A percentile compares a stretch with the other conserved stretches of the same genome.
phyloP scores from a whole-genome alignment of 305 asterid species.

The Solanum hybrid region DNA sequence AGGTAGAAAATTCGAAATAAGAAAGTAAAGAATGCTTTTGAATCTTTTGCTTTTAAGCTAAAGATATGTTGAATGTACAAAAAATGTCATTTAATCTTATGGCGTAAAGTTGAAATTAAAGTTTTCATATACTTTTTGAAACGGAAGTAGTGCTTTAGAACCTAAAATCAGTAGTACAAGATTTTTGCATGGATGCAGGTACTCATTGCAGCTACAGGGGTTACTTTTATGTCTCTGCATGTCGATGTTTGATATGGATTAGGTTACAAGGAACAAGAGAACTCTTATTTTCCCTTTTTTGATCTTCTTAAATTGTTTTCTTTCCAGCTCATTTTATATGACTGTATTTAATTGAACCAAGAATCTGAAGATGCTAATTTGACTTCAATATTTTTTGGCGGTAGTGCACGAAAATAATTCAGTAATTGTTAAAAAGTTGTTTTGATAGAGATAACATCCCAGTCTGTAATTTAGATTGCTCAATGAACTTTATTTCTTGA shows the following conservation, averaged over 20 bases:
- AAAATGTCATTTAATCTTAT: neutral
- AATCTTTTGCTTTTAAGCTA: neutral
- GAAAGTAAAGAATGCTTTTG: accelerated
- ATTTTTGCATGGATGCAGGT: neutral
- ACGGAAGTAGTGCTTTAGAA: neutral
- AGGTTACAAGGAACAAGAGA: neutral
- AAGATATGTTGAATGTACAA: neutral
- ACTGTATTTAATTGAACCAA: neutral
- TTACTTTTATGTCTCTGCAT: neutral
- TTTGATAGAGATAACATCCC: neutral
- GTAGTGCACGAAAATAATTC: neutral
- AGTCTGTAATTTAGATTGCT: neutral
- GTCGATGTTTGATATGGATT: neutral
- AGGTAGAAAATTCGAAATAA: neutral
- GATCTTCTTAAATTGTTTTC: neutral
- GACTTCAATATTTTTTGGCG: too few species aligned
- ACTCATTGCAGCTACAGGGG: neutral
- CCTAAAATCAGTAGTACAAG: neutral
- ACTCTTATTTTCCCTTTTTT: neutral
- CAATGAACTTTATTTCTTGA: neutral
- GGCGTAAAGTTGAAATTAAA: neutral
- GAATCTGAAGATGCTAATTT: neutral
- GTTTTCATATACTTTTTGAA: neutral
- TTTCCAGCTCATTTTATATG: neutral
- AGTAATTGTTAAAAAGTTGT: neutral